Conservation (phyloP, 1,284 basidiomycete species). For the Binderoboletus segoi region DNA sequence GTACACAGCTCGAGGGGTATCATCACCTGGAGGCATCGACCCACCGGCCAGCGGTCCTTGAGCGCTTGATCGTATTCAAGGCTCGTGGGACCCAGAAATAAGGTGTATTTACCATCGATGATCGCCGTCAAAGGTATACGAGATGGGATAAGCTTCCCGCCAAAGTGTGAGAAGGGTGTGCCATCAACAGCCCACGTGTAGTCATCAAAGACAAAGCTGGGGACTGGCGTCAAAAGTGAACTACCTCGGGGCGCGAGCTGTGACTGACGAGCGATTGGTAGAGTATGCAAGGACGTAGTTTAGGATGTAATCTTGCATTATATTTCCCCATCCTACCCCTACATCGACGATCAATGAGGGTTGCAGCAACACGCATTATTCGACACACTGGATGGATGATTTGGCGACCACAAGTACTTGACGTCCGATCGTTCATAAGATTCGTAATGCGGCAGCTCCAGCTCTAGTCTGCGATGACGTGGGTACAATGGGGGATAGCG, state of each 20-base stretch:
- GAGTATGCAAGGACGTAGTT: conserved; percentile 37
- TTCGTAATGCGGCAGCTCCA: conserved; percentile 22
- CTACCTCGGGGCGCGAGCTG: too few relatives aligned
- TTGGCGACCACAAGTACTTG: conserved; percentile 34
- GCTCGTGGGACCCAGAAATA: not conserved
- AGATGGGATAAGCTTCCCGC: conserved; percentile 38
- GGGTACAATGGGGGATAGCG: conserved; percentile 29
- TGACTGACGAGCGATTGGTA: conserved; percentile 37
- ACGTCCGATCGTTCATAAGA: conserved; percentile 24
- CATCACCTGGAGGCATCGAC: conserved; percentile 30
- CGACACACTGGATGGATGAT: conserved; percentile 30
- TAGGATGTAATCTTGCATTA: conserved; percentile 45
- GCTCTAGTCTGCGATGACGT: conserved; percentile 12
- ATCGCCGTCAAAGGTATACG: conserved; percentile 37
- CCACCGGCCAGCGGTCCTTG: conserved; percentile 43
- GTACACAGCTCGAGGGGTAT: conserved; percentile 37
- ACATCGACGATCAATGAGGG: not conserved
- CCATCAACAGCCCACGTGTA: conserved; percentile 37
- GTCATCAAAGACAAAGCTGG: conserved; percentile 43
- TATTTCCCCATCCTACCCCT: conserved; percentile 46
- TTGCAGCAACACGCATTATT: not conserved
- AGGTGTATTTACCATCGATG: conserved; percentile 17
- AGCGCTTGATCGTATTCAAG: not conserved
- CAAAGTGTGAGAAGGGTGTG: conserved; percentile 30
- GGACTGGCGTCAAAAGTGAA: not conserved